Evolutionary conservation across 306 rosid species (phyloP), one percentile per base, ranked within the genome.

Genomic region (Sicyos baderoa): DNA sequence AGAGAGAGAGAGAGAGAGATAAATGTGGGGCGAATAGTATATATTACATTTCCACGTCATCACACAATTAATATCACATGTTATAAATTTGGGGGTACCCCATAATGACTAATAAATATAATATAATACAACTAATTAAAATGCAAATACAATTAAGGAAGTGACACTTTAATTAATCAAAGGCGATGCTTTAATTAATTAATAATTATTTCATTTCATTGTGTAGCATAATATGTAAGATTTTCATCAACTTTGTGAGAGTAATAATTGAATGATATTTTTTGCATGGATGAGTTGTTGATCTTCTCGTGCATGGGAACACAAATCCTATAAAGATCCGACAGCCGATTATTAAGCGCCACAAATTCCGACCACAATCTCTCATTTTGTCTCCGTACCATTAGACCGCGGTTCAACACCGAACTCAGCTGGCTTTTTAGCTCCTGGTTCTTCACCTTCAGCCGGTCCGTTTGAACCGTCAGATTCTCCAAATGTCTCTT

Each of bases 401-500:
- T 17, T 6, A 0, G 14, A 45, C n/a, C 29, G 18, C 66, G 57
- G 21, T 60, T 23, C 70, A 29, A 12, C 23, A 59, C 56, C 10
- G 16, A 6, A 32, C 22, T 44, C 59, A 72, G 22, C 18, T 37
- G 62, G 35, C 25, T 45, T 53, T 72, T 72, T 58, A 72, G 45
- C 51, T 48, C 76, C 35, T 40, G 42, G 19, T 60, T 72, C 69
- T 59, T 18, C 17, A 58, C 7, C 40, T 72, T 50, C 76, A 72
- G 13, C 59, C 69, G 19, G 50, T 60, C 64, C 60, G n/a, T 14
- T 49, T 72, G 27, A 18, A 42, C 19, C 21, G 35, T 50, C 17
- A 59, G 12, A 14, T 60, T 60, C 76, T 72, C 76, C 70, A 72
- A 72, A 58, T 72, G 70, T 47, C 13, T 23, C 58, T 59, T 72